phyloP scores from a whole-genome alignment of 1,284 basidiomycete species.

The Xerocomus amazonicus region DNA sequence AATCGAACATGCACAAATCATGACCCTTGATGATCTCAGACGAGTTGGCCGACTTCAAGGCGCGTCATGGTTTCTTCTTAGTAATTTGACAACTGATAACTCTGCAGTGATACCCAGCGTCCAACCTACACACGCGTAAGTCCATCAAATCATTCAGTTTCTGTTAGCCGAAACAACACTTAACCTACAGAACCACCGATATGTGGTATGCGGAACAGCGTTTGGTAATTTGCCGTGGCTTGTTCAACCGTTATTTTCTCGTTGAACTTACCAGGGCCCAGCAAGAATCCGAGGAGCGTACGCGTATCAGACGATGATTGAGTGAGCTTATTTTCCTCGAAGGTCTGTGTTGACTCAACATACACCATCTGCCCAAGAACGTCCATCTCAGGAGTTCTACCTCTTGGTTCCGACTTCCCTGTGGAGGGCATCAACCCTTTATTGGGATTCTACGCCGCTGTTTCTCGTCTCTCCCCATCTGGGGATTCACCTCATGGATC shows the following conservation, averaged over 20 bases:
- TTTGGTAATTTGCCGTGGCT: slow-evolving; percentile 47
- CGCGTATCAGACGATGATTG: slow-evolving; percentile 77
- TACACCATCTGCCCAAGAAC: slow-evolving; percentile 7
- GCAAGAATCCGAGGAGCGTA: slow-evolving; percentile 84
- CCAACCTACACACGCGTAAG: slow-evolving; percentile 88
- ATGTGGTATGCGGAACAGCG: slow-evolving; percentile 88
- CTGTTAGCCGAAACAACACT: background rate
- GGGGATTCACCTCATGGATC: slow-evolving; percentile 81
- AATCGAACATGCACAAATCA: slow-evolving; percentile 91
- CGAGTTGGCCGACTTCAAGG: slow-evolving; percentile 72
- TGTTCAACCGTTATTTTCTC: background rate
- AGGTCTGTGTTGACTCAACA: background rate
- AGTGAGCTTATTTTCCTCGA: slow-evolving; percentile 40
- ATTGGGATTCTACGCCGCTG: slow-evolving; percentile 83
- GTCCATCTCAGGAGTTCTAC: slow-evolving; percentile 56
- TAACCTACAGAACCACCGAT: slow-evolving; percentile 65
- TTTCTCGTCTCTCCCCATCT: slow-evolving; percentile 64
- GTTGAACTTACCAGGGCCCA: slow-evolving; percentile 51
- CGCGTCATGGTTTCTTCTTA: slow-evolving; percentile 32
- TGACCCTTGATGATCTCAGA: slow-evolving; percentile 64
- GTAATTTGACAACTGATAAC: background rate
- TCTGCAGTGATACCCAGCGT: slow-evolving; percentile 81
- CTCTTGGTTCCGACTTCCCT: slow-evolving; percentile 89
- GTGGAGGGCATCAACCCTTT: slow-evolving; percentile 82
- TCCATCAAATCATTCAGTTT: background rate